A percentile compares a stretch with the other conserved stretches of the same genome.
Conservation (phyloP, 2,329 filamentous ascomycete species). For the Pseudogymnoascus pannorum region DNA sequence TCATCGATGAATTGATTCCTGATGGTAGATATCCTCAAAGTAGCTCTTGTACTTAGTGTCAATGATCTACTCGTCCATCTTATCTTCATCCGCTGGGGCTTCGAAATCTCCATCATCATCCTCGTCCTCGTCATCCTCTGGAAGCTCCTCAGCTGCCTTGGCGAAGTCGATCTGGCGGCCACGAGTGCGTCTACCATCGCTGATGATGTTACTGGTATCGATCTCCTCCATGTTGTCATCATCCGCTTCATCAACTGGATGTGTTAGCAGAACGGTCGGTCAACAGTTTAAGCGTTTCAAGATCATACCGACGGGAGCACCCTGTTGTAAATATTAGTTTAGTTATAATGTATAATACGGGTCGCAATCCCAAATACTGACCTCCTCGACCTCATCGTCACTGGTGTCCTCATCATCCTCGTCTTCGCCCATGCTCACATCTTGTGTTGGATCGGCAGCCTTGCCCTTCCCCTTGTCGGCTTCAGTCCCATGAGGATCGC, state of each 20-base stretch:
- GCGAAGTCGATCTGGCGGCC: slow-evolving; percentile 89
- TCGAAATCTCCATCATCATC: slow-evolving; percentile 66
- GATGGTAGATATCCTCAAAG: not conserved
- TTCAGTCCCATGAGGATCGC: slow-evolving; percentile 33
- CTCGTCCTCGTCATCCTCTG: slow-evolving; percentile 67
- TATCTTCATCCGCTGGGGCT: slow-evolving; percentile 54
- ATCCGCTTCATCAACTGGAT: slow-evolving; percentile 60
- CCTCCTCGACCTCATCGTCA: slow-evolving; percentile 60
- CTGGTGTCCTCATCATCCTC: slow-evolving; percentile 57
- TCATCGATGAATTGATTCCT: slow-evolving; percentile 3
- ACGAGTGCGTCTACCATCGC: slow-evolving; percentile 73
- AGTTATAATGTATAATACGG: not conserved
- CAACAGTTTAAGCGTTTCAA: slow-evolving; percentile 21
- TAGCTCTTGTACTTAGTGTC: not conserved
- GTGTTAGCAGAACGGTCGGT: slow-evolving; percentile 23
- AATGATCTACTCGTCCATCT: slow-evolving; percentile 53
- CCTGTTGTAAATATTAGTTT: slow-evolving; percentile 16
- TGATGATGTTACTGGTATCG: slow-evolving; percentile 80
- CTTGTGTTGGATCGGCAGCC: slow-evolving; percentile 46
- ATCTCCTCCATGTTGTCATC: slow-evolving; percentile 86
- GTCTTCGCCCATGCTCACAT: slow-evolving; percentile 61
- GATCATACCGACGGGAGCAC: slow-evolving; percentile 24
- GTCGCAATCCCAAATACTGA: slow-evolving; percentile 31
- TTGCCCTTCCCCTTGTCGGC: slow-evolving; percentile 82
- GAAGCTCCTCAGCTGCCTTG: slow-evolving; percentile 76